Evolutionary conservation across 2,329 filamentous ascomycete genomes (phyloP).

Genomic region (Pyricularia sp.): DNA sequence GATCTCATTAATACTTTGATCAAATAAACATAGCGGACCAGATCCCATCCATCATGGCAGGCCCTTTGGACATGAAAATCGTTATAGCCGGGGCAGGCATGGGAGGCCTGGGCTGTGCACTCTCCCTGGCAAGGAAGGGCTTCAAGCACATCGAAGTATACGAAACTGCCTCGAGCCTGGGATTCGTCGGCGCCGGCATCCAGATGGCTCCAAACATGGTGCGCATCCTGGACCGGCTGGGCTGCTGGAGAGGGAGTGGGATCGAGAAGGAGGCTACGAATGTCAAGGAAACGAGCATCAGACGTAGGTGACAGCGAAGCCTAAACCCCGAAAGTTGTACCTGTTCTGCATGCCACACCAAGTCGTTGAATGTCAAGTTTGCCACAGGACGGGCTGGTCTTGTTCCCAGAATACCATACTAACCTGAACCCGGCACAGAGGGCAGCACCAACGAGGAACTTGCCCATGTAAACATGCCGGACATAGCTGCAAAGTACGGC

Average conservation of each 20-base stretch:
- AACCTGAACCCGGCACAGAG: constrained; percentile 28
- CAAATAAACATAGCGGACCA: background rate
- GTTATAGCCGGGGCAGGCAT: constrained; percentile 45
- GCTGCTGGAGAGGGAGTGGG: constrained; percentile 57
- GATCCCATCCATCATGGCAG: constrained; percentile 13
- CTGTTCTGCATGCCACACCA: background rate
- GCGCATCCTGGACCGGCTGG: constrained; percentile 62
- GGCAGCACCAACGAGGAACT: constrained; percentile 61
- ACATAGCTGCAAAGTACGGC: constrained; percentile 58
- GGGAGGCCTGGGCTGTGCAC: constrained; percentile 64
- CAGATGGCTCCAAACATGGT: constrained; percentile 79
- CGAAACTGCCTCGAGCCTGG: constrained; percentile 62
- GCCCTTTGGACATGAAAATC: constrained; percentile 19
- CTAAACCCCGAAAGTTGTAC: background rate
- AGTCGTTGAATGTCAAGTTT: background rate
- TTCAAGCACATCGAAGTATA: constrained; percentile 67
- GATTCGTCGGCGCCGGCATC: constrained; percentile 78
- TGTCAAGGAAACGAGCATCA: constrained; percentile 62
- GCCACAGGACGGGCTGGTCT: background rate
- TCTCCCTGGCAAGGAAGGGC: constrained; percentile 67
- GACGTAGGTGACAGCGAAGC: constrained; percentile 33
- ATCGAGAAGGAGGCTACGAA: constrained; percentile 65
- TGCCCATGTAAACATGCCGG: constrained; percentile 58
- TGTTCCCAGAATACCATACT: background rate
- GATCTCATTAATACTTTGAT: background rate